Evolutionary conservation across 1,284 basidiomycete genomes (phyloP).

Genomic region (Rhodotorula mucilaginosa): DNA sequence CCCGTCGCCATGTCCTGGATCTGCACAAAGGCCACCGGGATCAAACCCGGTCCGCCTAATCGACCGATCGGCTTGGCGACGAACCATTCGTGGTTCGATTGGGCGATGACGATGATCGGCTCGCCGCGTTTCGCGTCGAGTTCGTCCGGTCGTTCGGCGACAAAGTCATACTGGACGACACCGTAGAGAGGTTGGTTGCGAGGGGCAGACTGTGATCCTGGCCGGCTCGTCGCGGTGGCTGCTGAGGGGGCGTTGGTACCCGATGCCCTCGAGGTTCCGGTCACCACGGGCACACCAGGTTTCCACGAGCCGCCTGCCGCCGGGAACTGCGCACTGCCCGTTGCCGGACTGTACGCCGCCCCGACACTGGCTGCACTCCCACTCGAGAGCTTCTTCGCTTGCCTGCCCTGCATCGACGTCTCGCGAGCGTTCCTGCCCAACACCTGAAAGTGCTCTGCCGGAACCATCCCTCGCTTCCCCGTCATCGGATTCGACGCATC

Average conservation of each 20-base stretch:
- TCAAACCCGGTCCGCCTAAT: slow-evolving; percentile 90
- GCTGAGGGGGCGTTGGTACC: not conserved
- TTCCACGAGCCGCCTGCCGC: slow-evolving; percentile 11
- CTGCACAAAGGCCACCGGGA: slow-evolving; percentile 94
- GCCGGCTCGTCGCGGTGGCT: slow-evolving; percentile 2
- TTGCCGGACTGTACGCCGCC: slow-evolving; percentile 19
- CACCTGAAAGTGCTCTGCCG: slow-evolving; percentile 75
- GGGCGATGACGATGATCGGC: slow-evolving; percentile 73
- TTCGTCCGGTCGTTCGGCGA: slow-evolving; percentile 91
- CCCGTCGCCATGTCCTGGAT: slow-evolving; percentile 88
- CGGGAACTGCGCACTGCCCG: slow-evolving; percentile 1
- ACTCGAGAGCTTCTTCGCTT: slow-evolving; percentile 15
- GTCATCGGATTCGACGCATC: slow-evolving; percentile 69
- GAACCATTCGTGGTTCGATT: slow-evolving; percentile 70
- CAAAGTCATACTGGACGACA: slow-evolving; percentile 91
- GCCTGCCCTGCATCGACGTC: slow-evolving; percentile 22
- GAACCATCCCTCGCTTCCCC: slow-evolving; percentile 86
- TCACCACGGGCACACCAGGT: slow-evolving; percentile 1
- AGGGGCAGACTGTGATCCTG: slow-evolving; percentile 39
- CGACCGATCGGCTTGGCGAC: slow-evolving; percentile 85
- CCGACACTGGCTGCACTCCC: slow-evolving; percentile 17
- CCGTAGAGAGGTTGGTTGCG: slow-evolving; percentile 63
- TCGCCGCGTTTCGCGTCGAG: slow-evolving; percentile 92
- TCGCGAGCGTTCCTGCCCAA: slow-evolving; percentile 44
- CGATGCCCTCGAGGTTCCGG: not conserved